These are phyloP conservation scores for Eucalyptus decipiens DNA, from an alignment of 345 rosid species.

Conservation along the genomic window DNA sequence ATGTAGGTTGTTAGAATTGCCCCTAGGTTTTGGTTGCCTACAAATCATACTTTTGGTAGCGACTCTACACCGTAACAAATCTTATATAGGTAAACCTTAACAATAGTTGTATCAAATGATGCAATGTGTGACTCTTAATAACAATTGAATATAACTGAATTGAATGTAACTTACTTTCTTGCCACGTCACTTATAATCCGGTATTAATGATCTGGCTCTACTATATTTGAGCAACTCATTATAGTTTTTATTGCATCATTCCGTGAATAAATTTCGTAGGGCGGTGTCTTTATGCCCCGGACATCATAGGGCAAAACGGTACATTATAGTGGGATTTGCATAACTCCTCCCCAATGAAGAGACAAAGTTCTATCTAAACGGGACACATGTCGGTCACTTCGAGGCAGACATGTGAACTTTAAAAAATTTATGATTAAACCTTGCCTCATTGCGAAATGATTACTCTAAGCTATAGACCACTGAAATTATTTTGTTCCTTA, in stretches of 20 bases:
- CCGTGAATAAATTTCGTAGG: neutral
- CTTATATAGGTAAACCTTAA: neutral
- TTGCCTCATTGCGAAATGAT: neutral
- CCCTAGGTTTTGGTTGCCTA: neutral
- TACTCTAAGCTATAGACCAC: neutral
- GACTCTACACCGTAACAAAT: neutral
- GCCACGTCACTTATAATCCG: neutral
- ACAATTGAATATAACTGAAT: neutral
- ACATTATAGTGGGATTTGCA: neutral
- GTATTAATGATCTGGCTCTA: neutral
- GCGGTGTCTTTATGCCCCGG: neutral
- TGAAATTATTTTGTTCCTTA: neutral
- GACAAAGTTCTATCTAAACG: neutral
- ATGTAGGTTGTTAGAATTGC: neutral
- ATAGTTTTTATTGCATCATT: neutral
- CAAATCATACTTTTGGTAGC: neutral
- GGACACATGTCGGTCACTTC: neutral
- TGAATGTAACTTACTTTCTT: neutral
- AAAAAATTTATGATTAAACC: neutral
- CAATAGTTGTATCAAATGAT: neutral
- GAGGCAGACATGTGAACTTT: neutral
- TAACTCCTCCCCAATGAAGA: neutral
- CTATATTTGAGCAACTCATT: neutral
- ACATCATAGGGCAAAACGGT: neutral
- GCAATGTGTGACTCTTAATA: neutral